Base-by-base conservation (phyloP, 2,329 filamentous ascomycete genomes). In the Arthroderma uncinatum region DNA sequence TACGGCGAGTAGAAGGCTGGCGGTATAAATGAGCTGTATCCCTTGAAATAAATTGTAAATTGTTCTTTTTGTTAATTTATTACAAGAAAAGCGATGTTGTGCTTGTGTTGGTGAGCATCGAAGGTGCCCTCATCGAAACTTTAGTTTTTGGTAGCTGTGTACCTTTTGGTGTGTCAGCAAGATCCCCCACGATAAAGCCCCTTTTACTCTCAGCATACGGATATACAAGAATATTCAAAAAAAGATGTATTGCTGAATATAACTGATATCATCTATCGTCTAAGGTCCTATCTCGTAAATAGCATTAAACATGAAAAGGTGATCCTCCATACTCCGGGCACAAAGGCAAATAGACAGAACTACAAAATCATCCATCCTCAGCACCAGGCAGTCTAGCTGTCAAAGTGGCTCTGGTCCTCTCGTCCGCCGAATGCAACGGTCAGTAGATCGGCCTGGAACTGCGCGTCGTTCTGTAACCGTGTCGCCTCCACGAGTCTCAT, bases 381-480 rank as follows among this genome's bases (percentile, higher is more conserved):
- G 2, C 12, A 50, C 14, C 5, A 10, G 1, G 14, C 7, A 7
- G 44, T 5, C 19, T 30, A 50, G 44, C 25, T 50, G 5, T 50
- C 50, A 39, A 53, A 53, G 21, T 53, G 50, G 19, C 23, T 30
- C 16, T 36, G 33, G 10, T 53, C 50, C 3, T 36, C 50, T 53
- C 50, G 37, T 10, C 21, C 33, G 9, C 50, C 50, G n/a, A 36
- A 36, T 10, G 64, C 69, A 44, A 72, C 71, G 57, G 70, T 65
- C 39, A 74, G 61, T 48, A 74, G 65, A 28, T 72, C 69, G 30
- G 71, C 69, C 33, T 73, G 71, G 50, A 73, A 68, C 54, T 74
- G 72, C 19, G 72, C 61, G 37, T 74, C 71, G 56, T 68, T 69
- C 21, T 60, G 57, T 9, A 70, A 61, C 16, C 69, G 66, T 9